phyloP scores from a whole-genome alignment of 2,329 filamentous ascomycete genomes.

The Paraphaeosphaeria minitans region DNA sequence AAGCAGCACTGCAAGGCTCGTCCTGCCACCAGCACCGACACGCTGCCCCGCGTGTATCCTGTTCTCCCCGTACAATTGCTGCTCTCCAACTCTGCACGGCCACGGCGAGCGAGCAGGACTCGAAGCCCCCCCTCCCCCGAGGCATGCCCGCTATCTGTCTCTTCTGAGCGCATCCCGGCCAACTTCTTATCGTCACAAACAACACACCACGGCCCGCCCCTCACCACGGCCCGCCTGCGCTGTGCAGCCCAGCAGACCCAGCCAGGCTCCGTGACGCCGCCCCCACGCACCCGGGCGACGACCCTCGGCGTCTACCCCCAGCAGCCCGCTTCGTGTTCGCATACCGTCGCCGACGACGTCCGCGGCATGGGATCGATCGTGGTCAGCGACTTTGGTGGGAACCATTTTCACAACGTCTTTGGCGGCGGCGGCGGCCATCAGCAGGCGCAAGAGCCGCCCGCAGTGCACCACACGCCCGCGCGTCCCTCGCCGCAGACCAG shows the following conservation, averaged over 20 bases:
- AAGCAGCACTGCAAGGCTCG: too few species aligned
- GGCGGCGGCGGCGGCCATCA: slow-evolving; percentile 54
- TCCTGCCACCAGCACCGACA: slow-evolving; percentile 7
- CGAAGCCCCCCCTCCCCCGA: slow-evolving; percentile 31
- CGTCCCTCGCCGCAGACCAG: slow-evolving; percentile 39
- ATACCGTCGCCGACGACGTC: slow-evolving; percentile 26
- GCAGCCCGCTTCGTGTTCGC: slow-evolving; percentile 17
- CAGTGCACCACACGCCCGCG: slow-evolving; percentile 40
- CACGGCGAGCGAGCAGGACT: slow-evolving; percentile 39
- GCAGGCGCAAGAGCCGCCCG: slow-evolving; percentile 44
- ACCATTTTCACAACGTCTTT: slow-evolving; percentile 73
- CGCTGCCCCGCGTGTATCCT: slow-evolving; percentile 18
- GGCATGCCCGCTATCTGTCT: slow-evolving; percentile 27
- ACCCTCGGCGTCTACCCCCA: slow-evolving; percentile 7
- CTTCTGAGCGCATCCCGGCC: slow-evolving; percentile 27
- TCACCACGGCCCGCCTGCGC: slow-evolving; percentile 10
- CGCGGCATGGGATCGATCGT: slow-evolving; percentile 66
- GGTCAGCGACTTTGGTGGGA: slow-evolving; percentile 72
- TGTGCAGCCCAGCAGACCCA: slow-evolving; percentile 19
- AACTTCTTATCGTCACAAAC: slow-evolving; percentile 27
- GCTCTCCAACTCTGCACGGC: slow-evolving; percentile 54
- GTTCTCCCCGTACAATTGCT: slow-evolving; percentile 10
- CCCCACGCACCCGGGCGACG: slow-evolving; percentile 13
- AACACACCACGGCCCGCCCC: slow-evolving; percentile 14
- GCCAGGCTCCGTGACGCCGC: slow-evolving; percentile 19